Percentiles rank a stretch among this genome's conserved stretches.
These are phyloP conservation scores for Talaromyces sp. DNA, from an alignment of 2,329 filamentous ascomycete genomes.

Conservation along the genomic window DNA sequence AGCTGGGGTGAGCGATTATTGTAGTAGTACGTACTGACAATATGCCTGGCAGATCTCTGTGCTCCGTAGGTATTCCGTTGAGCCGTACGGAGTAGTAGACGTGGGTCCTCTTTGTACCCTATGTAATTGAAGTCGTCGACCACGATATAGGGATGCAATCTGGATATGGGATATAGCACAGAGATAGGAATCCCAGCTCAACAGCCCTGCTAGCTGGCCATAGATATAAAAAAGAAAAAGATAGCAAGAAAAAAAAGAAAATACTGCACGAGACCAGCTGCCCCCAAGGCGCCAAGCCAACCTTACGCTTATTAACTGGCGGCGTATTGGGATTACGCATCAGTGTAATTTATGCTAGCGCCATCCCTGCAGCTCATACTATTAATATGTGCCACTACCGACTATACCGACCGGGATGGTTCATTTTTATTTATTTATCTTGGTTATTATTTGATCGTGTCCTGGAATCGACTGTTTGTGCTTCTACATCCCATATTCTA, in stretches of 20 bases:
- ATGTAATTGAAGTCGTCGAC: no score
- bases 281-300: conserved; percentile 1
- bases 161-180: no score
- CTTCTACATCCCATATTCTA: background rate
- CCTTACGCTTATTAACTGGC: background rate
- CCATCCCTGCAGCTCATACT: background rate
- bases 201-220: no score
- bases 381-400: conserved; percentile 7
- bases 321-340: background rate
- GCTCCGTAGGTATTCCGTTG: no score
- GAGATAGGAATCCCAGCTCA: no score
- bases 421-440: conserved; percentile 4
- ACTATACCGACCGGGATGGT: background rate
- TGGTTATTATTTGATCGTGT: background rate
- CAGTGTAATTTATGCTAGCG: conserved; percentile 2
- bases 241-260: background rate
- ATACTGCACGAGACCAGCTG: conserved; percentile 4
- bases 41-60: no score
- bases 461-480: background rate
- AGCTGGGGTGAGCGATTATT: background rate
- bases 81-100: no score
- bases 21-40: background rate
- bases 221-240: background rate
- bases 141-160: no score
- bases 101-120: no score